Evolutionary conservation across 495 filamentous ascomycete species (phyloP).

Genomic region (Aspergillus cavernicola): DNA sequence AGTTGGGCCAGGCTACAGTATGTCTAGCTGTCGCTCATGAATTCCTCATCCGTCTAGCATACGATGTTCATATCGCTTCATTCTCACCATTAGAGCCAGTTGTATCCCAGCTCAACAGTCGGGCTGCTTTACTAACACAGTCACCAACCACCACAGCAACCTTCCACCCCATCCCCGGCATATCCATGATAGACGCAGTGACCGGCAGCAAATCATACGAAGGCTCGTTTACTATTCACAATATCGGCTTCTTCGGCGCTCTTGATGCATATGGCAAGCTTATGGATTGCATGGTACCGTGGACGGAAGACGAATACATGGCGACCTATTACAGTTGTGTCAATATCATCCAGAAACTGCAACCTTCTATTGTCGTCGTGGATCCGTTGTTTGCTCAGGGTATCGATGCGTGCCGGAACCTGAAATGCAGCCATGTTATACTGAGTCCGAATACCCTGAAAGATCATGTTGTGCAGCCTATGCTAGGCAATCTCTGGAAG

Average conservation of each 20-base stretch:
- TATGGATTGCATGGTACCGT: conserved; percentile 21
- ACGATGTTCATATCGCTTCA: conserved; percentile 46
- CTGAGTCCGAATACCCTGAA: conserved; percentile 35
- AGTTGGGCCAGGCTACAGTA: conserved; percentile 43
- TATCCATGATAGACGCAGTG: conserved; percentile 24
- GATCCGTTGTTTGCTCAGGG: conserved; percentile 40
- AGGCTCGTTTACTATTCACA: conserved; percentile 12
- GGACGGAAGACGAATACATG: conserved; percentile 39
- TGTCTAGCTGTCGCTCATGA: conserved; percentile 41
- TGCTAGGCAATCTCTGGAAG: conserved; percentile 27
- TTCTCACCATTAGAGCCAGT: conserved; percentile 27
- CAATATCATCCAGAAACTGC: conserved; percentile 27
- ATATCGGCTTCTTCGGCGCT: conserved; percentile 22
- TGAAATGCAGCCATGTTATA: conserved; percentile 20
- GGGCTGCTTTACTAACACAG: not conserved
- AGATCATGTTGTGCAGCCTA: conserved; percentile 34
- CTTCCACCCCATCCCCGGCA: conserved; percentile 32
- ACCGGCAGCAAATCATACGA: not conserved
- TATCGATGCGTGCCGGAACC: conserved; percentile 34
- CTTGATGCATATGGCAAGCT: conserved; percentile 13
- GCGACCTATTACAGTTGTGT: conserved; percentile 29
- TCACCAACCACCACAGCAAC: not conserved
- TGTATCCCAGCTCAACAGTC: conserved; percentile 18
- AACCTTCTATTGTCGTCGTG: conserved; percentile 36
- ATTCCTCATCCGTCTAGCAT: conserved; percentile 30